A percentile compares a stretch with the other conserved stretches of the same genome.
Conservation (phyloP, 108 stramenopile species). For the Cyclotella cryptica region DNA sequence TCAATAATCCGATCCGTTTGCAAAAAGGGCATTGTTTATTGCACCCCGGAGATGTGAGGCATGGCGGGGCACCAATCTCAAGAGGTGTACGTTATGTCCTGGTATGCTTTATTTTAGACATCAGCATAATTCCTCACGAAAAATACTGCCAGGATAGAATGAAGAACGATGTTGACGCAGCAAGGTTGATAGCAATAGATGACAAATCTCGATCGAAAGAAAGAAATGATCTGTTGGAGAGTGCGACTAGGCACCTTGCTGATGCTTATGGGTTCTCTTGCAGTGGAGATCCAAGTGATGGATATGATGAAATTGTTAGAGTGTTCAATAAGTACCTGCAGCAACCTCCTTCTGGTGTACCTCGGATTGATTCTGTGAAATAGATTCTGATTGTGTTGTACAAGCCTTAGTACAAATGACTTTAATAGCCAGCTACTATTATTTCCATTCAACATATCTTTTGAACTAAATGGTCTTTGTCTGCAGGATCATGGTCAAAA, state of each 20-base stretch:
- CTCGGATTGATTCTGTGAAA: not conserved
- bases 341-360: not conserved
- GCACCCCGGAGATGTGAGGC: conserved; percentile 49
- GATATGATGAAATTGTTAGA: conserved; percentile 35
- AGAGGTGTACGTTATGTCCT: conserved; percentile 44
- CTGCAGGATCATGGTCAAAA: too few relatives aligned
- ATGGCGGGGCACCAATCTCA: conserved; percentile 47
- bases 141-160: conserved; percentile 51
- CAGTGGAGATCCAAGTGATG: conserved; percentile 6
- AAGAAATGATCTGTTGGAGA: conserved; percentile 21
- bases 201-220: conserved; percentile 22
- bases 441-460: not conserved
- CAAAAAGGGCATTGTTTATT: conserved; percentile 32
- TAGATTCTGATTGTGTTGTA: too few relatives aligned
- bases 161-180: conserved; percentile 38
- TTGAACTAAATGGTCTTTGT: too few relatives aligned
- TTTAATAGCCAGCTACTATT: not conserved
- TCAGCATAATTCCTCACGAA: conserved; percentile 41
- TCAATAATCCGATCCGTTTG: conserved; percentile 36
- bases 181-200: conserved; percentile 25
- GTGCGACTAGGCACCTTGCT: conserved; percentile 43
- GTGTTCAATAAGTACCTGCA: not conserved
- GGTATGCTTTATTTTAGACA: conserved; percentile 47
- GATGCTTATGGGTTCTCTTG: conserved; percentile 37
- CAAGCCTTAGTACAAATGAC: not conserved